Percentiles rank a stretch among this genome's conserved stretches.
phyloP scores from a whole-genome alignment of 805 yeast species.

The Sugiyamaella smithiae region DNA sequence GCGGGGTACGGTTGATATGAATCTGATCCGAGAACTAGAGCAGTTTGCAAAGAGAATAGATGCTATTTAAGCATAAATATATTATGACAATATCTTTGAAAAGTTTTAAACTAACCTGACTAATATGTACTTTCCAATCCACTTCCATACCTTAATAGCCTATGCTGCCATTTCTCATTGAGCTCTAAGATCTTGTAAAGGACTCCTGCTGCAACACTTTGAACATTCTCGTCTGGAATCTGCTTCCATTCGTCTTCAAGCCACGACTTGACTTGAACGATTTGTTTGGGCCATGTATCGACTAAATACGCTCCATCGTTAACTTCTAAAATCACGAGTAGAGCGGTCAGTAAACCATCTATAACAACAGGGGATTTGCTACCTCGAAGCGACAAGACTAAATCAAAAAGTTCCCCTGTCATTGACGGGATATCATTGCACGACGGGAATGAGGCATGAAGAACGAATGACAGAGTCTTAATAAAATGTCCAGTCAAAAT shows the following conservation, averaged over 20 bases:
- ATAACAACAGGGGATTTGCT: constrained; percentile 21
- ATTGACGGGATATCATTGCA: constrained; percentile 51
- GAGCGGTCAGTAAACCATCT: constrained; percentile 34
- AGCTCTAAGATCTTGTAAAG: constrained; percentile 29
- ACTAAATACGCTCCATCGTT: constrained; percentile 29
- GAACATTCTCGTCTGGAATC: constrained; percentile 29
- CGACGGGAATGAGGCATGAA: constrained; percentile 58
- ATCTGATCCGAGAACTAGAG: constrained; percentile 22
- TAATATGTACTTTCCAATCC: constrained; percentile 13
- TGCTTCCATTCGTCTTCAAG: constrained; percentile 31
- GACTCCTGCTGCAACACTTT: constrained; percentile 34
- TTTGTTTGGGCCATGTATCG: constrained; percentile 27
- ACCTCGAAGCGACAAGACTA: constrained; percentile 19
- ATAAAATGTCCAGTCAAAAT: constrained; percentile 57
- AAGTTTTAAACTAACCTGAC: background rate
- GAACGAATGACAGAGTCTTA: constrained; percentile 53
- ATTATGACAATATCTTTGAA: background rate
- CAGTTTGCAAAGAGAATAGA: constrained; percentile 12
- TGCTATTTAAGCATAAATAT: constrained; percentile 4
- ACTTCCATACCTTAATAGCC: constrained; percentile 20
- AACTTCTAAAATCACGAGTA: constrained; percentile 33
- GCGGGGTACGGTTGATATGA: constrained; percentile 1
- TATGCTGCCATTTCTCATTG: constrained; percentile 26
- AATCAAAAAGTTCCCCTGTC: constrained; percentile 49
- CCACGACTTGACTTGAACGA: constrained; percentile 33